Percentiles rank a stretch among this genome's conserved stretches.
Evolutionary conservation across 2,329 filamentous ascomycete species (phyloP).

Genomic region (Colletotrichum destructivum): DNA sequence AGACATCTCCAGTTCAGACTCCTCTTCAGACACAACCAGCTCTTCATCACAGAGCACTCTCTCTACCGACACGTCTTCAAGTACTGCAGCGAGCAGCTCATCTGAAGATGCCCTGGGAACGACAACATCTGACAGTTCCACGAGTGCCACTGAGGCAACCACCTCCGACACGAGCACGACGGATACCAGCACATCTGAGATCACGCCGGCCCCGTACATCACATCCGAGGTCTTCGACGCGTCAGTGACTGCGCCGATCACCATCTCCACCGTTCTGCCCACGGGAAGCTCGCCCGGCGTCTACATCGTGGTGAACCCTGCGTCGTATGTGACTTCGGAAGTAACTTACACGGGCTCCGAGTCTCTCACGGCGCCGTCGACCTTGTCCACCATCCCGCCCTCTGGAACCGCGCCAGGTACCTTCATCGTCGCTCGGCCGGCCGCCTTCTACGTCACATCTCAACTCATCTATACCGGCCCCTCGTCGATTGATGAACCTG

Average conservation of each 20-base stretch:
- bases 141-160: too few relatives aligned
- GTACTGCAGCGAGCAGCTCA: not conserved
- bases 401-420: slow-evolving; percentile 6
- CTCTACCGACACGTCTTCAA: not conserved
- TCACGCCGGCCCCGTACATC: not conserved
- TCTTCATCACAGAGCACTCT: not conserved
- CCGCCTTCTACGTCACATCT: slow-evolving; percentile 3
- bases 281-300: slow-evolving; percentile 26
- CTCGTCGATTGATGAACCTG: not conserved
- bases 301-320: slow-evolving; percentile 17
- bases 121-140: not conserved
- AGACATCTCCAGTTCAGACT: not conserved
- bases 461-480: slow-evolving; percentile 1
- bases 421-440: not conserved
- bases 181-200: not conserved
- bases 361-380: not conserved
- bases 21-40: not conserved
- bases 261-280: slow-evolving; percentile 20
- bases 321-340: not conserved
- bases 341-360: not conserved
- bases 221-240: slow-evolving; percentile 12
- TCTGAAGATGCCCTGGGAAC: not conserved
- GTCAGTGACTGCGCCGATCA: not conserved
- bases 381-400: slow-evolving; percentile 4
- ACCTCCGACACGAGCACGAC: not conserved